Evolutionary conservation across 1,139 yeast species (phyloP).

Genomic region (Casaregolazyma suthepensis): DNA sequence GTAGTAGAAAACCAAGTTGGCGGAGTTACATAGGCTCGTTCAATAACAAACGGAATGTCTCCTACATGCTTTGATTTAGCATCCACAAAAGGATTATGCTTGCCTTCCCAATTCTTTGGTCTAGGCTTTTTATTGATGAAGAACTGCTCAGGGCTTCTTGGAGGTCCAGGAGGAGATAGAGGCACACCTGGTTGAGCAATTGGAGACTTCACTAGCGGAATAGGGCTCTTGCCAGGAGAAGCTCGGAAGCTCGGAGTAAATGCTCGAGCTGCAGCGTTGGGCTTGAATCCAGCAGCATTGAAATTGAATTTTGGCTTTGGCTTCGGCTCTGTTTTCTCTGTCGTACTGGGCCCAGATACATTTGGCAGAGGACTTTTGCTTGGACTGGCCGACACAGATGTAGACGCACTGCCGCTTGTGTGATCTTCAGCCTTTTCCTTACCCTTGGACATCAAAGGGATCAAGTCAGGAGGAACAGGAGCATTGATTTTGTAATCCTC

Average conservation of each 20-base stretch:
- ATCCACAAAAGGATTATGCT: constrained; percentile 54
- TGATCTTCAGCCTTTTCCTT: constrained; percentile 29
- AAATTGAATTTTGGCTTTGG: constrained; percentile 44
- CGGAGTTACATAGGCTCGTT: constrained; percentile 64
- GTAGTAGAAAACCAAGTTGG: constrained; percentile 63
- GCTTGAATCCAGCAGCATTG: constrained; percentile 54
- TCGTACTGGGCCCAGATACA: constrained; percentile 9
- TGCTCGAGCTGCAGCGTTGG: constrained; percentile 65
- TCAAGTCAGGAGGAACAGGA: constrained; percentile 60
- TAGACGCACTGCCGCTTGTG: constrained; percentile 1
- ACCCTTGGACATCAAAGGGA: constrained; percentile 69
- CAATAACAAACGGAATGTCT: constrained; percentile 39
- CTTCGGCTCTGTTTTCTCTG: constrained; percentile 15
- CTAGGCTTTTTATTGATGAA: constrained; percentile 50
- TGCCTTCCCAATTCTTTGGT: constrained; percentile 36
- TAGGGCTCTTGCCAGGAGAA: constrained; percentile 29
- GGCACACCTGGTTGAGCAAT: constrained; percentile 20
- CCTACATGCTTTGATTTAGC: constrained; percentile 34
- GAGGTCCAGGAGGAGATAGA: constrained; percentile 6
- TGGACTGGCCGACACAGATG: constrained; percentile 8
- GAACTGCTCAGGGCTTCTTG: constrained; percentile 19
- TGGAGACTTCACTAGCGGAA: constrained; percentile 23
- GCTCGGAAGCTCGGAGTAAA: constrained; percentile 53
- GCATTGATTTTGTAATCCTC: constrained; percentile 64
- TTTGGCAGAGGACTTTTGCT: constrained; percentile 9